Evolutionary conservation across 1,139 yeast species (phyloP).

Genomic region (Cylindricascospora bacillispora): DNA sequence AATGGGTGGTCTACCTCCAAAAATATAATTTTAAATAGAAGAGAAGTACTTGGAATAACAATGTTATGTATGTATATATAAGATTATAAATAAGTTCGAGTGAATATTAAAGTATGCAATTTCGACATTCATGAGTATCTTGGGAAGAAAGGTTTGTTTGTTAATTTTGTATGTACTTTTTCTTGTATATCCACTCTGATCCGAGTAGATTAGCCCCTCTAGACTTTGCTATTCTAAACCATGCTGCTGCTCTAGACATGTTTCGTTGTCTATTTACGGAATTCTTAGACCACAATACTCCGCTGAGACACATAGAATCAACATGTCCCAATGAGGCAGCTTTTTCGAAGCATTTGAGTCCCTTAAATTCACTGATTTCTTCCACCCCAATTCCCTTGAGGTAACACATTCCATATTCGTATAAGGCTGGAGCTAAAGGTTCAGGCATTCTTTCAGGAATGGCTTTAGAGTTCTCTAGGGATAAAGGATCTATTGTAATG

Average conservation of each 20-base stretch:
- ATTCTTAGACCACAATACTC: slow-evolving; percentile 53
- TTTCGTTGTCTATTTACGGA: slow-evolving; percentile 50
- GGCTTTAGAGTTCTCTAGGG: slow-evolving; percentile 12
- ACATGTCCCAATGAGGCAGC: slow-evolving; percentile 61
- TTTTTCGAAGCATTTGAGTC: slow-evolving; percentile 47
- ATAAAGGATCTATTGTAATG: slow-evolving; percentile 25
- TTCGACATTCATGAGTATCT: too few species aligned
- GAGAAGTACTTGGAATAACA: too few species aligned
- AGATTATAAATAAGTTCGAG: too few species aligned
- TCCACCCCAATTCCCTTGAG: slow-evolving; percentile 48
- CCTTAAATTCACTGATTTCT: slow-evolving; percentile 41
- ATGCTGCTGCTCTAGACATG: slow-evolving; percentile 50
- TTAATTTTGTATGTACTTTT: slow-evolving; percentile 49
- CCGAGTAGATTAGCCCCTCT: slow-evolving; percentile 57
- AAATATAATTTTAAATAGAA: too few species aligned
- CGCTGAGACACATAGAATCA: slow-evolving; percentile 61
- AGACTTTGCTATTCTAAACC: slow-evolving; percentile 56
- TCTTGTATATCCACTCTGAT: slow-evolving; percentile 68
- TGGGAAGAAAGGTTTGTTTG: too few species aligned
- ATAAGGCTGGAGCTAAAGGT: slow-evolving; percentile 31
- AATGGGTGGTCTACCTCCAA: slow-evolving; percentile 27
- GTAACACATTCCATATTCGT: slow-evolving; percentile 52
- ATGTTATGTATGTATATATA: too few species aligned
- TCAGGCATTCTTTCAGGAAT: slow-evolving; percentile 21
- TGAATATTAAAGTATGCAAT: too few species aligned